Evolutionary conservation across 805 yeast species (phyloP).

Genomic region (Saitoella complicata): DNA sequence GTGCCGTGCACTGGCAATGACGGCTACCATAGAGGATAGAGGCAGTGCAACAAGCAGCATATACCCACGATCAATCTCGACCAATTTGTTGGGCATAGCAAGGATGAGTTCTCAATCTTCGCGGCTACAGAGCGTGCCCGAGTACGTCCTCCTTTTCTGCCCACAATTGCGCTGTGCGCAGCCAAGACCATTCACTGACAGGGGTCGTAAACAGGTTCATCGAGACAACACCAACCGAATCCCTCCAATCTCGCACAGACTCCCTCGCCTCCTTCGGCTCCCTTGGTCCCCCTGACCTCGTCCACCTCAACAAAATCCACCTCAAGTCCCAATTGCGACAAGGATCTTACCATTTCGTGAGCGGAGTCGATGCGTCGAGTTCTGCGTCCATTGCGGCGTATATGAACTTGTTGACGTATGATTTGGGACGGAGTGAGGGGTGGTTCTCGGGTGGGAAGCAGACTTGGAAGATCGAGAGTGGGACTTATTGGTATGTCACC

Average conservation of each 20-base stretch:
- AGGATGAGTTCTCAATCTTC: too few relatives aligned
- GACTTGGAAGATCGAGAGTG: conserved; percentile 28
- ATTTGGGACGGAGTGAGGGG: conserved; percentile 38
- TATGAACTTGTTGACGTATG: conserved; percentile 30
- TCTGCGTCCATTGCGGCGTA: conserved; percentile 41
- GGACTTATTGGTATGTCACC: conserved; percentile 22
- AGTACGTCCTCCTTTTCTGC: too few relatives aligned
- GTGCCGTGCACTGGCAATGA: too few relatives aligned
- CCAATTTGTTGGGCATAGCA: too few relatives aligned
- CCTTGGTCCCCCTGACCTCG: conserved; percentile 65
- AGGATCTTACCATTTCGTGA: conserved; percentile 36
- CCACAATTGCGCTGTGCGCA: too few relatives aligned
- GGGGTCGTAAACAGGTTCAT: conserved; percentile 19
- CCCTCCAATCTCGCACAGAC: conserved; percentile 35
- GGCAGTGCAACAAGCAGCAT: too few relatives aligned
- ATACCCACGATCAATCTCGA: too few relatives aligned
- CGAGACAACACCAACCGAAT: conserved; percentile 36
- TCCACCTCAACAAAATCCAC: conserved; percentile 30
- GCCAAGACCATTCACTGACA: too few relatives aligned
- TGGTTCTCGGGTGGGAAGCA: conserved; percentile 47
- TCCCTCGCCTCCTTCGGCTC: conserved; percentile 30
- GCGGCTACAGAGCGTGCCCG: too few relatives aligned
- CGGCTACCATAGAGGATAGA: too few relatives aligned
- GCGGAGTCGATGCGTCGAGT: conserved; percentile 38
- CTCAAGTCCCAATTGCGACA: conserved; percentile 32